These are phyloP conservation scores for Leishmania tropica DNA, from an alignment of 208 protist genomes.

Conservation along the genomic window DNA sequence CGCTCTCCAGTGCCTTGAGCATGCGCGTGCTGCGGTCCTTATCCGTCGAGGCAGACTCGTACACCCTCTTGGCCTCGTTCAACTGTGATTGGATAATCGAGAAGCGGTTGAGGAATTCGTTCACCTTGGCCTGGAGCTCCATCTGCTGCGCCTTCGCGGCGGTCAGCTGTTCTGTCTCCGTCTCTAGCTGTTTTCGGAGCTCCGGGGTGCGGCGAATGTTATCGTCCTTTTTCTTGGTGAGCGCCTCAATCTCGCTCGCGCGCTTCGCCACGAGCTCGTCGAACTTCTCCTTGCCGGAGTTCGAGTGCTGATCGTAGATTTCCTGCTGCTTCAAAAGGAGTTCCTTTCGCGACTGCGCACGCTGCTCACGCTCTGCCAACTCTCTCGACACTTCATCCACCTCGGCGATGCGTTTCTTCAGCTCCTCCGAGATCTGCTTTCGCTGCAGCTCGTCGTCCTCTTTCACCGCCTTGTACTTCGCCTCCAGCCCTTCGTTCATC, in stretches of 20 bases:
- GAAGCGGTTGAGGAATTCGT: slow-evolving; percentile 50
- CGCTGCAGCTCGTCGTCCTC: slow-evolving; percentile 49
- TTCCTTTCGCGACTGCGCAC: slow-evolving; percentile 36
- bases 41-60: slow-evolving; percentile 56
- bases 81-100: slow-evolving; percentile 55
- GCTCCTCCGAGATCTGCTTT: slow-evolving; percentile 37
- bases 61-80: slow-evolving; percentile 48
- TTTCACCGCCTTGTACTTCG: slow-evolving; percentile 44
- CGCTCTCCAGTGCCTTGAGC: slow-evolving; percentile 54
- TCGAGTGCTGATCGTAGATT: slow-evolving; percentile 55
- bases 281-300: slow-evolving; percentile 50
- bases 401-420: slow-evolving; percentile 47
- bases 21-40: slow-evolving; percentile 49
- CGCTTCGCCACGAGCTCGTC: slow-evolving; percentile 50
- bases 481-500: slow-evolving; percentile 48
- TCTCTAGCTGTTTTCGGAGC: slow-evolving; percentile 42
- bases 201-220: slow-evolving; percentile 40
- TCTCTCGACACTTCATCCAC: slow-evolving; percentile 49
- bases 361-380: slow-evolving; percentile 42
- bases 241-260: slow-evolving; percentile 46
- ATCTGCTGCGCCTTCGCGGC: slow-evolving; percentile 31
- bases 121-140: slow-evolving; percentile 46
- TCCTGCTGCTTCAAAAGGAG: slow-evolving; percentile 62
- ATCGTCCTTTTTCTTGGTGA: slow-evolving; percentile 44
- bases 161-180: slow-evolving; percentile 35